These are phyloP conservation scores for Mycena sp. DNA, from an alignment of 1,284 basidiomycete species.

Conservation along the genomic window DNA sequence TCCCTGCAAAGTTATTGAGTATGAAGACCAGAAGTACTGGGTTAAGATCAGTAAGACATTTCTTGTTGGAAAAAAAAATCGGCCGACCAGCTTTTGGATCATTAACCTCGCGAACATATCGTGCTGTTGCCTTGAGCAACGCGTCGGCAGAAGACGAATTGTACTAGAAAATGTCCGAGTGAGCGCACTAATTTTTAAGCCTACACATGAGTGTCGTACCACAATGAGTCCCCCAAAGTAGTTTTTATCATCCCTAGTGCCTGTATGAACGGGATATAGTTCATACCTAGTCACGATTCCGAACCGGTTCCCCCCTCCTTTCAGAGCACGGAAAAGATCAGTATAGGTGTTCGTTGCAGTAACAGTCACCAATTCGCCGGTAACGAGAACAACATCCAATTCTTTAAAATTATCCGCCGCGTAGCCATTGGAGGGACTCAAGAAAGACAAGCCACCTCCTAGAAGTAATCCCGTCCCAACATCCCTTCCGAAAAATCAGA, in stretches of 20 bases:
- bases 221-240: conserved; percentile 49
- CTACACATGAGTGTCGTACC: neutral
- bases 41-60: neutral
- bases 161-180: neutral
- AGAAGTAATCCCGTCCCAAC: conserved; percentile 52
- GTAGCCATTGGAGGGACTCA: conserved; percentile 48
- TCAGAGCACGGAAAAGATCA: conserved; percentile 53
- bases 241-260: conserved; percentile 44
- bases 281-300: conserved; percentile 53
- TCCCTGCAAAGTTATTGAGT: conserved; percentile 20
- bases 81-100: conserved; percentile 49
- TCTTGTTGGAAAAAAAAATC: no score
- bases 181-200: neutral
- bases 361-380: conserved; percentile 49
- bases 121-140: conserved; percentile 46
- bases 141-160: conserved; percentile 43
- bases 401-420: conserved; percentile 46
- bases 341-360: conserved; percentile 48
- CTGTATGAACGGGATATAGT: conserved; percentile 47
- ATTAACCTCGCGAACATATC: conserved; percentile 44
- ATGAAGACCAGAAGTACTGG: conserved; percentile 28
- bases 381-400: conserved; percentile 51
- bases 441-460: conserved; percentile 50
- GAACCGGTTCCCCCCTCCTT: conserved; percentile 53
- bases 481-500: conserved; percentile 37